Conservation (phyloP, 768 basidiomycete genomes). For the Rhodocollybia butyracea region DNA sequence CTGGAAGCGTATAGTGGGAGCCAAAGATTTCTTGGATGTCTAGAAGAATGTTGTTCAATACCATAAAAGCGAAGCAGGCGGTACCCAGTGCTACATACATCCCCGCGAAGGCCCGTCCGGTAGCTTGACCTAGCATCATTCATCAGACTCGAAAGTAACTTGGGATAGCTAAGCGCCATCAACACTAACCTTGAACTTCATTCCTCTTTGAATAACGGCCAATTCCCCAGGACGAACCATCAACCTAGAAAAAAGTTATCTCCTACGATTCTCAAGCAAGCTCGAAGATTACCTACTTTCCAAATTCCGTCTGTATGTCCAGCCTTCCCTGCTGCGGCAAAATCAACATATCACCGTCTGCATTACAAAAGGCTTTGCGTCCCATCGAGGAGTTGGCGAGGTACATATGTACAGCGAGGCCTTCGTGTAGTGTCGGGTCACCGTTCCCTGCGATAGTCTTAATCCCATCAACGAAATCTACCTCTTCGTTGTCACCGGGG, state of each 20-base stretch:
- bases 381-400: slow-evolving; percentile 58
- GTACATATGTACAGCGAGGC: slow-evolving; percentile 63
- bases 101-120: slow-evolving; percentile 62
- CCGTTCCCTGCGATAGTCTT: slow-evolving; percentile 65
- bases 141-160: not conserved
- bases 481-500: slow-evolving; percentile 34
- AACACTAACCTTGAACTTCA: slow-evolving; percentile 59
- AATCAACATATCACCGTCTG: slow-evolving; percentile 66
- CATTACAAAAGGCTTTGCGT: slow-evolving; percentile 57
- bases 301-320: slow-evolving; percentile 69
- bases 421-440: slow-evolving; percentile 59
- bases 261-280: slow-evolving; percentile 3
- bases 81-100: slow-evolving; percentile 34
- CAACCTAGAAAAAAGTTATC: slow-evolving; percentile 30
- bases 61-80: not conserved
- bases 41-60: slow-evolving; percentile 16
- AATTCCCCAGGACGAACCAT: slow-evolving; percentile 67
- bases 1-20: slow-evolving; percentile 58
- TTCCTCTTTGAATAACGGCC: slow-evolving; percentile 61
- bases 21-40: slow-evolving; percentile 66
- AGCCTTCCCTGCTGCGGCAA: slow-evolving; percentile 62
- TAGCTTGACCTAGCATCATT: slow-evolving; percentile 41
- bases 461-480: slow-evolving; percentile 57
- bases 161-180: not conserved
- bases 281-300: slow-evolving; percentile 40